phyloP scores from a whole-genome alignment of 2,329 filamentous ascomycete species.

The Arthrobotrys pseudoclavata region DNA sequence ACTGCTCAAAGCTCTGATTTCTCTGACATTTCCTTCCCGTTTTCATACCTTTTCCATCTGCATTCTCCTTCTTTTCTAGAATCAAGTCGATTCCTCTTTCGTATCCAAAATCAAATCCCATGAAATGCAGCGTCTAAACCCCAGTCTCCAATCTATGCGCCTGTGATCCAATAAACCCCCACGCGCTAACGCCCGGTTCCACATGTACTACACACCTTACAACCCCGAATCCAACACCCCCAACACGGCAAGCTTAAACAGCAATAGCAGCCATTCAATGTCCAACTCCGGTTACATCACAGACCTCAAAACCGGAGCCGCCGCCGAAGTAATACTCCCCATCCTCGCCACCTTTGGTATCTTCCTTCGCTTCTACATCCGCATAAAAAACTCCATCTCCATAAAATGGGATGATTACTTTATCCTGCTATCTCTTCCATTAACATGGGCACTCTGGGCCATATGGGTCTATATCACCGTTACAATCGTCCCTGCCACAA shows the following conservation, averaged over 20 bases:
- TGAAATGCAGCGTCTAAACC: slow-evolving; percentile 19
- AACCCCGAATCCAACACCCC: slow-evolving; percentile 17
- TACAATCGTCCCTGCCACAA: slow-evolving; percentile 20
- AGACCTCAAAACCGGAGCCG: slow-evolving; percentile 41
- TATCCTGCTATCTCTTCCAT: slow-evolving; percentile 42
- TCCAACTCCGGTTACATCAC: slow-evolving; percentile 35
- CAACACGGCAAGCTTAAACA: slow-evolving; percentile 20
- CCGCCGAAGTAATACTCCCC: slow-evolving; percentile 48
- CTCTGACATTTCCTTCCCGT: slow-evolving; percentile 20
- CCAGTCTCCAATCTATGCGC: slow-evolving; percentile 1
- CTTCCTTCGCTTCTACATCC: slow-evolving; percentile 47
- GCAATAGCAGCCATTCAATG: slow-evolving; percentile 7
- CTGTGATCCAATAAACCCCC: background rate
- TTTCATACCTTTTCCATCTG: slow-evolving; percentile 8
- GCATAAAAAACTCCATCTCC: slow-evolving; percentile 36
- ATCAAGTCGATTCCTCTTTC: slow-evolving; percentile 1
- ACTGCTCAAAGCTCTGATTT: background rate
- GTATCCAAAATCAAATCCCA: background rate
- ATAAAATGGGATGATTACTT: slow-evolving; percentile 57
- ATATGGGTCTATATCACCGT: slow-evolving; percentile 47
- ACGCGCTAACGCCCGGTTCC: background rate
- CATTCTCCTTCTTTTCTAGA: slow-evolving; percentile 20
- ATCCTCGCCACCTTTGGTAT: slow-evolving; percentile 41
- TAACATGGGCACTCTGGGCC: slow-evolving; percentile 49
- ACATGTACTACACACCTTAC: slow-evolving; percentile 13